Percentiles rank a stretch among this genome's conserved stretches.
phyloP scores from a whole-genome alignment of 2,329 filamentous ascomycete species.

The Cercospora sp. region DNA sequence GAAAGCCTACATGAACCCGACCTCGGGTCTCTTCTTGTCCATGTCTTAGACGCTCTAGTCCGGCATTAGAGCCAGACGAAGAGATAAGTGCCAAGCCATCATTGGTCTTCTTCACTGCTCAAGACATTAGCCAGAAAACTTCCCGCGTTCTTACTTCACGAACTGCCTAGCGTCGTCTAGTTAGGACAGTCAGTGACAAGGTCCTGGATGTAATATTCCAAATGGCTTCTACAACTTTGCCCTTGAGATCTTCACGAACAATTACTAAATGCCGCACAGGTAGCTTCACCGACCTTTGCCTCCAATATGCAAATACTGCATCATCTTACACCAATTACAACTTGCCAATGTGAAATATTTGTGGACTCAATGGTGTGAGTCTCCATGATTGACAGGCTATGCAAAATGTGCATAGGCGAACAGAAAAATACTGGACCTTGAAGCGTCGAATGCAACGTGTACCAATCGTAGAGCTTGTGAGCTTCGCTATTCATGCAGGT shows the following conservation, averaged over 20 bases:
- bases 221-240: not conserved
- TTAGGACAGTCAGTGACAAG: not conserved
- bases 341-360: not conserved
- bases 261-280: not conserved
- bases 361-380: not conserved
- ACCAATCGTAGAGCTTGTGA: constrained; percentile 6
- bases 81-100: not conserved
- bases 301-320: not conserved
- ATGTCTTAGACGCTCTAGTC: constrained; percentile 6
- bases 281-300: not conserved
- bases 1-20: not conserved
- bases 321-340: not conserved
- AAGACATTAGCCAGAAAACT: not conserved
- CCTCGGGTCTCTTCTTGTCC: not conserved
- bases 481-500: constrained; percentile 4
- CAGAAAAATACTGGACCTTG: not conserved
- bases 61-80: constrained; percentile 10
- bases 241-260: not conserved
- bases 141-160: not conserved
- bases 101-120: not conserved
- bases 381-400: not conserved
- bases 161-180: not conserved
- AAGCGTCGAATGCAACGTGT: constrained; percentile 12
- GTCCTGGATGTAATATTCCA: not conserved
- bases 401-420: not conserved